Conservation (phyloP, 2,329 filamentous ascomycete species). For the Xylaria hypoxylon region DNA sequence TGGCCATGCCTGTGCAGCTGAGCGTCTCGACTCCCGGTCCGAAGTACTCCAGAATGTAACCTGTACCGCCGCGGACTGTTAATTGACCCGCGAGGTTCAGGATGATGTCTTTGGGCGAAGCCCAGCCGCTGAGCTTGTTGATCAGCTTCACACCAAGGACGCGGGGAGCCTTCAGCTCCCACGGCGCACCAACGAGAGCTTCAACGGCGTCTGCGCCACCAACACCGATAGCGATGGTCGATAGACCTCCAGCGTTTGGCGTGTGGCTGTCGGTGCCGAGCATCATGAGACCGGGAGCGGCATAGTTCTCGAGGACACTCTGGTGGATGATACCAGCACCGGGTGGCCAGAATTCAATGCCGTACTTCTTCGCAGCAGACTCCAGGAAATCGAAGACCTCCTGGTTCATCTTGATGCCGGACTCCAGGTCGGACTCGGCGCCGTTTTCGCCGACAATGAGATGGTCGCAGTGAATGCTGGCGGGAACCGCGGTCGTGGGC, state of each 20-base stretch:
- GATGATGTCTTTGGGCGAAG: conserved; percentile 95
- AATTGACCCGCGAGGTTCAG: conserved; percentile 87
- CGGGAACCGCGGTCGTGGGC: conserved; percentile 88
- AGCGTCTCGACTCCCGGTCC: conserved; percentile 90
- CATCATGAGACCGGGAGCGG: conserved; percentile 98
- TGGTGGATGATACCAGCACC: conserved; percentile 97
- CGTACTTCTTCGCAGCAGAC: conserved; percentile 89
- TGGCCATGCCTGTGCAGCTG: conserved; percentile 93
- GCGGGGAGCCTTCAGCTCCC: conserved; percentile 96
- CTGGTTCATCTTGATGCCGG: conserved; percentile 90
- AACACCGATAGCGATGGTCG: conserved; percentile 94
- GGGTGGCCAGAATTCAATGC: conserved; percentile 95
- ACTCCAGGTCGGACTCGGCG: conserved; percentile 84
- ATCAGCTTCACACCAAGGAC: conserved; percentile 86
- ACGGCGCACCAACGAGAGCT: conserved; percentile 93
- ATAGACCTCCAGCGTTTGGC: conserved; percentile 94
- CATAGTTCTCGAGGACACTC: conserved; percentile 97
- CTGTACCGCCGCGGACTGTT: conserved; percentile 93
- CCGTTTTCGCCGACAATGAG: conserved; percentile 97
- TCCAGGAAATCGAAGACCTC: conserved; percentile 98
- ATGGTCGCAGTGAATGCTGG: conserved; percentile 98
- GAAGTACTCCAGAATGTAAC: conserved; percentile 94
- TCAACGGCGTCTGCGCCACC: conserved; percentile 98
- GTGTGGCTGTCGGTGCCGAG: conserved; percentile 97
- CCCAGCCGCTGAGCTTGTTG: conserved; percentile 89